Conservation (phyloP, 352 stramenopile species). For the Phytophthora lateralis region DNA sequence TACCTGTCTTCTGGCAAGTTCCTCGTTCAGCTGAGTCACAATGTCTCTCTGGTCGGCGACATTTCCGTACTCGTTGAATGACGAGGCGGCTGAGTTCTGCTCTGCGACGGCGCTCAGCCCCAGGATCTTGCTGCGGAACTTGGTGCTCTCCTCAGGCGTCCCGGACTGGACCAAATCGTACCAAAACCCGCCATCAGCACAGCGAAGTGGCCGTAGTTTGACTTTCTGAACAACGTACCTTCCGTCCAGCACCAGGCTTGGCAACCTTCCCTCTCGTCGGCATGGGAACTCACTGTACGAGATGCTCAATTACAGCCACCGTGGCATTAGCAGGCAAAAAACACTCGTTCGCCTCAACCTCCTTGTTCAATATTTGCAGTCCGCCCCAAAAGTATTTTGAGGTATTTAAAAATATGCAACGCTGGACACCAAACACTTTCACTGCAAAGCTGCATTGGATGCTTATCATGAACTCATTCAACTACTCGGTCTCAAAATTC, state of each 20-base stretch:
- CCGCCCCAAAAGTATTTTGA: not conserved
- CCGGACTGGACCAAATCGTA: conserved; percentile 14
- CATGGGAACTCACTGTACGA: conserved; percentile 17
- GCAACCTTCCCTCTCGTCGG: conserved; percentile 21
- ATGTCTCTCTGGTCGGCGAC: conserved; percentile 53
- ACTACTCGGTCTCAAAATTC: conserved; percentile 2
- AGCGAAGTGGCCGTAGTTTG: not conserved
- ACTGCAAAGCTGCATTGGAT: conserved; percentile 2
- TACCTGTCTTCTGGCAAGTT: conserved; percentile 63
- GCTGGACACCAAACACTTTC: not conserved
- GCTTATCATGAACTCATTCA: not conserved
- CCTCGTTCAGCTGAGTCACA: conserved; percentile 62
- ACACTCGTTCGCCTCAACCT: not conserved
- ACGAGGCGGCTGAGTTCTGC: conserved; percentile 38
- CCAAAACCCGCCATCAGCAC: conserved; percentile 11
- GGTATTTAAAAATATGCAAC: not conserved
- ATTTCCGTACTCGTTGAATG: conserved; percentile 30
- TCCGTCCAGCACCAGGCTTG: conserved; percentile 22
- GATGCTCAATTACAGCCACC: not conserved
- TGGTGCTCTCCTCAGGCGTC: conserved; percentile 48
- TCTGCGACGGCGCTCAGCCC: conserved; percentile 49
- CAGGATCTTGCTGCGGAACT: conserved; percentile 66
- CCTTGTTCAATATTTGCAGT: not conserved
- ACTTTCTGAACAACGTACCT: conserved; percentile 18
- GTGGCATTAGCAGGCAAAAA: conserved; percentile 11